A percentile compares a stretch with the other conserved stretches of the same genome.
These are phyloP conservation scores for Auricularia sp. DNA, from an alignment of 768 basidiomycete genomes.

Conservation along the genomic window DNA sequence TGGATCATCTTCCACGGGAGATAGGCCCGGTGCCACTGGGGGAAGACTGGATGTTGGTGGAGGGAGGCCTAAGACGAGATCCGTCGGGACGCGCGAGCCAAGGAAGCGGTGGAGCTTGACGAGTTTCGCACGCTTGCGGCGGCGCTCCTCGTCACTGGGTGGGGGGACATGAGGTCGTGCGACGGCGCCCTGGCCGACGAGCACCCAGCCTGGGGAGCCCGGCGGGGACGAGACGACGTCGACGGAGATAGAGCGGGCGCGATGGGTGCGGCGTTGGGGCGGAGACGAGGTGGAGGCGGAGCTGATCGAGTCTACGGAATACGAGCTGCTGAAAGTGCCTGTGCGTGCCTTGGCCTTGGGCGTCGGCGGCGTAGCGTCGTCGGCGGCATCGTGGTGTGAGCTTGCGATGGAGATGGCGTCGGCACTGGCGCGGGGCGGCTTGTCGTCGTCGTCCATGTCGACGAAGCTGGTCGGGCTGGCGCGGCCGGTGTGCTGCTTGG, in stretches of 20 bases:
- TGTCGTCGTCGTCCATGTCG: conserved; percentile 1
- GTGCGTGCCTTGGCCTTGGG: conserved; percentile 8
- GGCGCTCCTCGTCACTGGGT: conserved; percentile 42
- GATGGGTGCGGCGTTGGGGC: neutral
- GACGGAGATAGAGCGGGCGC: neutral
- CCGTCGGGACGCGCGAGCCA: conserved; percentile 67
- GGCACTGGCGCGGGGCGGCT: neutral
- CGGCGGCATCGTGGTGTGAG: neutral
- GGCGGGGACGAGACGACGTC: neutral
- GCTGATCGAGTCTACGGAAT: neutral
- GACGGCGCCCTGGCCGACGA: neutral
- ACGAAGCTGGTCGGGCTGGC: neutral
- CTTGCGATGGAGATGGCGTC: neutral
- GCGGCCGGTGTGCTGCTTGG: neutral
- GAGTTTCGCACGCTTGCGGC: conserved; percentile 63
- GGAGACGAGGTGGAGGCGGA: neutral
- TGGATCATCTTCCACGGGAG: conserved; percentile 22
- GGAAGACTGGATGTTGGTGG: conserved; percentile 23
- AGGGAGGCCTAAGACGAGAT: conserved; percentile 39
- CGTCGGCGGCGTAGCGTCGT: neutral
- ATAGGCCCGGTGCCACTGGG: conserved; percentile 22
- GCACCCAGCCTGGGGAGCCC: neutral
- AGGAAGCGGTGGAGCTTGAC: conserved; percentile 78
- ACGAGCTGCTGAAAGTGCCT: conserved; percentile 14
- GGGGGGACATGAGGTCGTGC: neutral